These are phyloP conservation scores for Ramaria rubella DNA, from an alignment of 768 basidiomycete species.

Conservation along the genomic window DNA sequence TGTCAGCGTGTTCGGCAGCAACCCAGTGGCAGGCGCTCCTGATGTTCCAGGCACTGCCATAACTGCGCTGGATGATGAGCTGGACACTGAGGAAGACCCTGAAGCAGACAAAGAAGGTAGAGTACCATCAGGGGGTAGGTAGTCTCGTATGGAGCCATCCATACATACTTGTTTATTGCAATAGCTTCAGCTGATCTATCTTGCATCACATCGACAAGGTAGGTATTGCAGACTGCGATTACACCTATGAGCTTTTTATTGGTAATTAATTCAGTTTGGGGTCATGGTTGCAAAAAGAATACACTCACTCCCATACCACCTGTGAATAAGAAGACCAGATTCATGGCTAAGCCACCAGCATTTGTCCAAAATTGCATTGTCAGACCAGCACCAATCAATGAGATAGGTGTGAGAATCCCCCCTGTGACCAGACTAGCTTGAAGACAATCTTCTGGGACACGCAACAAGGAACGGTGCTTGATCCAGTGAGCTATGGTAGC, in stretches of 20 bases:
- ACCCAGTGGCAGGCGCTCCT: too few relatives aligned
- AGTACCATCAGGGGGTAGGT: too few relatives aligned
- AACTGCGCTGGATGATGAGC: too few relatives aligned
- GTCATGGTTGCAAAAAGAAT: too few relatives aligned
- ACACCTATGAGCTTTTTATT: constrained; percentile 44
- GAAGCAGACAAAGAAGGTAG: too few relatives aligned
- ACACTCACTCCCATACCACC: constrained; percentile 61
- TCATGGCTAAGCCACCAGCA: constrained; percentile 41
- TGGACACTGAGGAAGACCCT: too few relatives aligned
- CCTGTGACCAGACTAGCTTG: constrained; percentile 44
- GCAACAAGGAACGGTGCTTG: constrained; percentile 43
- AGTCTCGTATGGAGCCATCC: too few relatives aligned
- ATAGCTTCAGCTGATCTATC: constrained; percentile 53
- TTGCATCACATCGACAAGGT: constrained; percentile 52
- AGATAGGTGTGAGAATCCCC: constrained; percentile 44
- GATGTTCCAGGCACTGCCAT: not conserved
- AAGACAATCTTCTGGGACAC: constrained; percentile 66
- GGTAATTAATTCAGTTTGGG: too few relatives aligned
- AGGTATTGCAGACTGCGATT: constrained; percentile 48
- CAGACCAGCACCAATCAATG: constrained; percentile 44
- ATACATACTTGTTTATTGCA: constrained; percentile 44
- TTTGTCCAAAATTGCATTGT: constrained; percentile 48
- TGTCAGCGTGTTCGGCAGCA: constrained; percentile 11
- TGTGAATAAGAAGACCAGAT: constrained; percentile 49
- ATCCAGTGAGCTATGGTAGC: constrained; percentile 42